These are phyloP conservation scores for Withania somnifera DNA, from an alignment of 305 asterid species.

Conservation along the genomic window DNA sequence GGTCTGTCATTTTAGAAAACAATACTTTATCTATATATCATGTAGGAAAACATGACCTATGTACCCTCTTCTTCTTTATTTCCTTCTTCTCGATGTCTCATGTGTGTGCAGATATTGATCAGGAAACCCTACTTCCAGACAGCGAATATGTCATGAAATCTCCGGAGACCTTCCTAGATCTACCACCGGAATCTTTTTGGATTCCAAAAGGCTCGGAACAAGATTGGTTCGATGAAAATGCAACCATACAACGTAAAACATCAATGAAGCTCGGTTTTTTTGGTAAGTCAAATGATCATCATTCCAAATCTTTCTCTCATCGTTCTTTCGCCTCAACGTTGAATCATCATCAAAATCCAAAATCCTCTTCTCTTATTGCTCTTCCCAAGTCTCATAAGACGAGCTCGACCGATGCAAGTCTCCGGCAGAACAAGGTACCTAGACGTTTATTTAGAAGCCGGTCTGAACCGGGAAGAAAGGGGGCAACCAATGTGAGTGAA, in stretches of 20 bases:
- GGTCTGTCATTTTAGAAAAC: neutral
- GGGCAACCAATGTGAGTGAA: conserved; percentile 15
- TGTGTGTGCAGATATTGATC: neutral
- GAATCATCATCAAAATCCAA: conserved; percentile 3
- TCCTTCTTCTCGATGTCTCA: neutral
- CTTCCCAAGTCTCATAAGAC: conserved; percentile 22
- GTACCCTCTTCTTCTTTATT: neutral
- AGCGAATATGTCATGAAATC: neutral
- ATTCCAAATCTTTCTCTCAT: conserved; percentile 19
- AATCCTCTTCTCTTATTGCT: conserved; percentile 24
- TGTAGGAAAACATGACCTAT: neutral
- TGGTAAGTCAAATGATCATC: conserved; percentile 4
- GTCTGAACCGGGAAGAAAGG: conserved; percentile 44
- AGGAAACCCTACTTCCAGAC: neutral
- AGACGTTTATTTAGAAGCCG: conserved; percentile 24
- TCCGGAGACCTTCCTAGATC: conserved; percentile 21
- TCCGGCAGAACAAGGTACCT: conserved; percentile 11
- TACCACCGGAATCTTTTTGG: conserved; percentile 55
- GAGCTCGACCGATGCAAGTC: conserved; percentile 3
- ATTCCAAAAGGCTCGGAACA: conserved; percentile 32
- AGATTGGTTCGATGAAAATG: conserved; percentile 46
- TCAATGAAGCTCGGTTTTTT: conserved; percentile 30
- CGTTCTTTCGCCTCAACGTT: conserved; percentile 8
- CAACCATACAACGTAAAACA: conserved; percentile 43
- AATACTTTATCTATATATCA: conserved; percentile 1